phyloP scores from a whole-genome alignment of 441 rosid genomes.

The Euphorbia schlechtendalii region DNA sequence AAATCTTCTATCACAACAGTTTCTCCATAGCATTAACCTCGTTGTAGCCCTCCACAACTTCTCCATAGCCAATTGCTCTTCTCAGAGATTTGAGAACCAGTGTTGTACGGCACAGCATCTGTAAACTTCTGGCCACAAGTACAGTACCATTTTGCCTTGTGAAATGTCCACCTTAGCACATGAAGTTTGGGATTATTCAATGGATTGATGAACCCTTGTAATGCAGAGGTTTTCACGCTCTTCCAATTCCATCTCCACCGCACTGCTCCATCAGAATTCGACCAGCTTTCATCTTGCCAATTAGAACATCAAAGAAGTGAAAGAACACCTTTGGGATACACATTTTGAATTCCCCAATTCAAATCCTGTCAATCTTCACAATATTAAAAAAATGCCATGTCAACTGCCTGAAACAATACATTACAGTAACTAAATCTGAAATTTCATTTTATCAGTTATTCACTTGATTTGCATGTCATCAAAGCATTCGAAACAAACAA shows the following conservation, averaged over 20 bases:
- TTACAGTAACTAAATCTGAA: too few species aligned
- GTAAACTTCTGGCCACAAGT: slow-evolving; percentile 57
- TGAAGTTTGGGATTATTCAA: slow-evolving; percentile 63
- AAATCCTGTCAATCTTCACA: slow-evolving; percentile 13
- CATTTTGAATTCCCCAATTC: slow-evolving; percentile 24
- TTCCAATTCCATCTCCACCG: slow-evolving; percentile 61
- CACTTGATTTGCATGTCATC: neutral
- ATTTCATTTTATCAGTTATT: neutral
- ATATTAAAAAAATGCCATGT: neutral
- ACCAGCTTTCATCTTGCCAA: slow-evolving; percentile 52
- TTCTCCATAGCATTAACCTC: slow-evolving; percentile 58
- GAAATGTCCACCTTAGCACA: slow-evolving; percentile 85
- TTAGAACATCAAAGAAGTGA: slow-evolving; percentile 56
- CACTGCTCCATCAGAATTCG: slow-evolving; percentile 72
- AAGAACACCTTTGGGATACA: slow-evolving; percentile 56
- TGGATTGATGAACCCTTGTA: slow-evolving; percentile 74
- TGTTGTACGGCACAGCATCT: slow-evolving; percentile 57
- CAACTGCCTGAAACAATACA: too few species aligned
- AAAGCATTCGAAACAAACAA: neutral
- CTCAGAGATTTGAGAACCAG: slow-evolving; percentile 80
- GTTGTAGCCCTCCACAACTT: slow-evolving; percentile 64
- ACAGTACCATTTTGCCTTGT: slow-evolving; percentile 72
- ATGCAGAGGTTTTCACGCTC: slow-evolving; percentile 45
- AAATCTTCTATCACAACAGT: slow-evolving; percentile 57
- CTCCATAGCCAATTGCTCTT: slow-evolving; percentile 73